phyloP scores from a whole-genome alignment of 306 rosid species.

The Cicer bijugum region DNA sequence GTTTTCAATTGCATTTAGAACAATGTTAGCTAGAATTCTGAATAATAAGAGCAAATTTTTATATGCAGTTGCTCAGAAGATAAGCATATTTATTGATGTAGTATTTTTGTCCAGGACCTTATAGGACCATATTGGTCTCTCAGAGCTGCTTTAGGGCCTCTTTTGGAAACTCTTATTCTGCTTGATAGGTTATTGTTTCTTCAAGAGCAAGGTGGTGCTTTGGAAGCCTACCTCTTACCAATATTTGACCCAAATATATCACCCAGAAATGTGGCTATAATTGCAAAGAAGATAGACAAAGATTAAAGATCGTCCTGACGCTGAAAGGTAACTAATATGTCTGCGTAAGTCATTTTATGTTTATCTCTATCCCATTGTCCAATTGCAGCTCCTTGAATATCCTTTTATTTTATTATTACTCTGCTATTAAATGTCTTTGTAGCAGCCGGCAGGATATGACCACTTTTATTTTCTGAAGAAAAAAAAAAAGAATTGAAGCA shows the following conservation, averaged over 20 bases:
- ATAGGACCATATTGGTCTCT: constrained; percentile 94
- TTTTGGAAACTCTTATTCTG: constrained; percentile 82
- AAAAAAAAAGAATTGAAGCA: background rate
- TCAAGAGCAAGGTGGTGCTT: constrained; percentile 71
- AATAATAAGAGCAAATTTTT: background rate
- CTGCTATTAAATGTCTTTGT: constrained; percentile 28
- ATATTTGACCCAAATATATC: constrained; percentile 81
- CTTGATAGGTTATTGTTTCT: constrained; percentile 90
- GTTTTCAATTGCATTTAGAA: background rate
- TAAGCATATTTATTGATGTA: constrained; percentile 30
- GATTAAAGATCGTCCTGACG: constrained; percentile 44
- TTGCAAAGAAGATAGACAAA: constrained; percentile 66
- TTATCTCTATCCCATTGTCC: constrained; percentile 9
- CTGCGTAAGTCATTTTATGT: background rate
- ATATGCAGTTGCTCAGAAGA: background rate
- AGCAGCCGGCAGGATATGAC: constrained; percentile 23
- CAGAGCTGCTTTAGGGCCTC: constrained; percentile 91
- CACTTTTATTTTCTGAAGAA: background rate
- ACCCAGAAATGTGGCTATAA: constrained; percentile 87
- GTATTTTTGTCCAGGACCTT: constrained; percentile 63
- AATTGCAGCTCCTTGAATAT: constrained; percentile 1
- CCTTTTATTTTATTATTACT: constrained; percentile 6
- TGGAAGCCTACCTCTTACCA: constrained; percentile 70
- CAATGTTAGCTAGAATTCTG: background rate
- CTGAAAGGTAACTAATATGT: constrained; percentile 41